Conservation (phyloP, 805 yeast species). For the Yamadazyma nakazawae region DNA sequence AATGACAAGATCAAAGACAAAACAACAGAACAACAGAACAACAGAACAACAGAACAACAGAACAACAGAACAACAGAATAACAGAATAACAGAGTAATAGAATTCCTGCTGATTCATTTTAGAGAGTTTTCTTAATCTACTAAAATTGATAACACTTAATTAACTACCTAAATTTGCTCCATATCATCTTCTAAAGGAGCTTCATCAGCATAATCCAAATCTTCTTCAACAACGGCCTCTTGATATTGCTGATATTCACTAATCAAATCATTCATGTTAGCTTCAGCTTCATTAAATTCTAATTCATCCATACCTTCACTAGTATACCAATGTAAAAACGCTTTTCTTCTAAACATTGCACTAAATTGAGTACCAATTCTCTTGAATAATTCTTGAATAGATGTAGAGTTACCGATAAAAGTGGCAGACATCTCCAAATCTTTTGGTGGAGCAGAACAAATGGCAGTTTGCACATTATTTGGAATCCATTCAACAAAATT, state of each 20-base stretch:
- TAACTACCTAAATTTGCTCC: constrained; percentile 24
- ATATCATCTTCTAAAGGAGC: constrained; percentile 54
- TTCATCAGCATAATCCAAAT: constrained; percentile 66
- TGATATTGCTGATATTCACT: constrained; percentile 90
- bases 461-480: constrained; percentile 90
- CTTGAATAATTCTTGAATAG: constrained; percentile 86
- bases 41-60: neutral
- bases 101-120: no score
- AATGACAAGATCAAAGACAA: neutral
- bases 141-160: neutral
- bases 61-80: neutral
- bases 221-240: constrained; percentile 75
- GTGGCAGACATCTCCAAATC: constrained; percentile 88
- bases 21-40: neutral
- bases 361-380: constrained; percentile 87
- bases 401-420: constrained; percentile 88
- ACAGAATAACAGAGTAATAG: no score
- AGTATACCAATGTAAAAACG: constrained; percentile 95
- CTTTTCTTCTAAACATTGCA: constrained; percentile 90
- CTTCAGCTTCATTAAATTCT: constrained; percentile 92
- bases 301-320: constrained; percentile 95
- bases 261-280: constrained; percentile 84
- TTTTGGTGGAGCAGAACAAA: constrained; percentile 86
- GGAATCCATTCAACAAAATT: constrained; percentile 97
- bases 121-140: no score